phyloP scores from a whole-genome alignment of 1,139 yeast species.

The Candida sanyaensis region DNA sequence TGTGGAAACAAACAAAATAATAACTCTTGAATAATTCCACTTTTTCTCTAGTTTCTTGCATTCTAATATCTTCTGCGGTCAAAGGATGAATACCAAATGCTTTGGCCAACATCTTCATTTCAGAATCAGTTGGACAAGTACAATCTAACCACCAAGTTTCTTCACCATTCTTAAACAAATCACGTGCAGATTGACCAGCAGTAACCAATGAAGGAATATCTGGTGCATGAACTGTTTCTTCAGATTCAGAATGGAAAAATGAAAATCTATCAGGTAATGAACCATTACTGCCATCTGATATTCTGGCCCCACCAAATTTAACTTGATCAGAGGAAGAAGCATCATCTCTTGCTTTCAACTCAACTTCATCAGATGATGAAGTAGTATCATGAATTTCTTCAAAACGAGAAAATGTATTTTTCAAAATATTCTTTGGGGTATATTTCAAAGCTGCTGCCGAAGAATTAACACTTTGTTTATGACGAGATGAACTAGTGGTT shows the following conservation, averaged over 20 bases:
- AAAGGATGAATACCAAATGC: conserved; percentile 84
- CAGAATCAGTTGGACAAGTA: conserved; percentile 66
- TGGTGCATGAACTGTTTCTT: conserved; percentile 87
- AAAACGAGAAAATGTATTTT: conserved; percentile 12
- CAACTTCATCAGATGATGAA: conserved; percentile 12
- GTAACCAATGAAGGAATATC: conserved; percentile 75
- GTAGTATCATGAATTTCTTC: conserved; percentile 12
- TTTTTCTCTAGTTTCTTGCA: conserved; percentile 83
- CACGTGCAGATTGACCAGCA: conserved; percentile 64
- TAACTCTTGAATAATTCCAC: conserved; percentile 73
- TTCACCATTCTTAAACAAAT: conserved; percentile 57
- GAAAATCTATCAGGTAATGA: conserved; percentile 76
- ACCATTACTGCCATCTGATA: conserved; percentile 13
- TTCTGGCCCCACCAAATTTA: conserved; percentile 26
- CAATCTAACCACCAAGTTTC: conserved; percentile 79
- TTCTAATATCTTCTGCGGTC: conserved; percentile 79
- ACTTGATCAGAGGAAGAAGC: conserved; percentile 15
- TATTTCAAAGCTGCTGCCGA: conserved; percentile 59
- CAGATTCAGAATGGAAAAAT: conserved; percentile 77
- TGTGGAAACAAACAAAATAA: conserved; percentile 79
- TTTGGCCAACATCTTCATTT: conserved; percentile 61
- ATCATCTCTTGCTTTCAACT: conserved; percentile 17
- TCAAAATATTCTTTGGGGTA: conserved; percentile 49
- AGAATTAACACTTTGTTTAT: conserved; percentile 4
- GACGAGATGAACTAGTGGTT: conserved; percentile 17